These are phyloP conservation scores for Cyberlindnera amylophila DNA, from an alignment of 805 yeast species.

Conservation along the genomic window DNA sequence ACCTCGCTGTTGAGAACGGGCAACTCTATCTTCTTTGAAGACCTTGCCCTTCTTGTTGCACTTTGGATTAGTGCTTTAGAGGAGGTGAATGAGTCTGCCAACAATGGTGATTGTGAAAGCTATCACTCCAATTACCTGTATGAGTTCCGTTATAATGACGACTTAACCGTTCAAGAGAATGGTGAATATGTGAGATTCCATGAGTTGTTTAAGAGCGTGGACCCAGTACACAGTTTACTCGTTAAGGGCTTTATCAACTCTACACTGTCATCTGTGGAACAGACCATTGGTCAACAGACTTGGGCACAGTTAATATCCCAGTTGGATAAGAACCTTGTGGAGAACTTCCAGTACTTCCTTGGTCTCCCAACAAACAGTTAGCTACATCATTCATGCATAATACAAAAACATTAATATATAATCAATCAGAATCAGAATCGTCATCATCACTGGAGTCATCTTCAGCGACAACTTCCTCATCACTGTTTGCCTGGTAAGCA, in stretches of 20 bases:
- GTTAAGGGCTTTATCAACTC: constrained; percentile 42
- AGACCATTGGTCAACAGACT: constrained; percentile 12
- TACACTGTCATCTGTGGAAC: constrained; percentile 17
- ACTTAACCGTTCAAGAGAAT: constrained; percentile 27
- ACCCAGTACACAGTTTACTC: constrained; percentile 53
- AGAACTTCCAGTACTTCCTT: constrained; percentile 25
- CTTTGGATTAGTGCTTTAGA: constrained; percentile 59
- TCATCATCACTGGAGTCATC: constrained; percentile 28
- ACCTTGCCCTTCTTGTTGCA: constrained; percentile 32
- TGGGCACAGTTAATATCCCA: constrained; percentile 4
- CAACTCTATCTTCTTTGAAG: constrained; percentile 27
- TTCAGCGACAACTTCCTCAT: constrained; percentile 26
- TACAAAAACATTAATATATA: too few species aligned
- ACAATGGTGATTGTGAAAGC: constrained; percentile 50
- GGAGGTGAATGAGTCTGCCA: constrained; percentile 59
- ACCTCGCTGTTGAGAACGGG: constrained; percentile 45
- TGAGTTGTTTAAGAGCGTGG: constrained; percentile 34
- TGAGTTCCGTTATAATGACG: constrained; percentile 26
- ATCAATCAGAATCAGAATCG: constrained; percentile 24
- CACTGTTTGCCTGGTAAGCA: constrained; percentile 18
- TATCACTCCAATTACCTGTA: constrained; percentile 43
- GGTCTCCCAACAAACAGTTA: constrained; percentile 7
- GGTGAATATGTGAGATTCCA: constrained; percentile 44
- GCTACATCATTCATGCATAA: too few species aligned
- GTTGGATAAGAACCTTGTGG: constrained; percentile 19